Evolutionary conservation across 495 filamentous ascomycete species (phyloP), one percentile per base, ranked within the genome.

Genomic region (Aspergillus avenaceus): DNA sequence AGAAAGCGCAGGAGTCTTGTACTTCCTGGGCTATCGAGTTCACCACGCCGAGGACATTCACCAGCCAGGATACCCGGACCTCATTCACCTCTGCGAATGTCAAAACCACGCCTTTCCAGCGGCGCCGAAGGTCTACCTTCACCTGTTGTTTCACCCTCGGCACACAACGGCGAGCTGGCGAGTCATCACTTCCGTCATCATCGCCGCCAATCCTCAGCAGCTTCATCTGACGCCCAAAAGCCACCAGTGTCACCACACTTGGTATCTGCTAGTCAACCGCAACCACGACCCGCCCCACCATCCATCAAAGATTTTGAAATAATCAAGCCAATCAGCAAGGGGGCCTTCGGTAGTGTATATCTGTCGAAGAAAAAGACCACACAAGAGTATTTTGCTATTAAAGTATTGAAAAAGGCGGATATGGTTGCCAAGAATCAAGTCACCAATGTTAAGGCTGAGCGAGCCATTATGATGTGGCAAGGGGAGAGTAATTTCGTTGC

Each of bases 401-500:
- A 98, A 64, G 95, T 96, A 13, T 65, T 98, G 48, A 97, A 96
- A 71, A 98, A 98, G 65, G 91, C 95, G 8, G 93, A 98, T 72
- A 98, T 98, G 93, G 89, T 98, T 54, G 95, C 95, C 45, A 98
- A 98, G 66, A 98, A 98, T 67, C 93, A 98, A 65, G 91, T 97
- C 59, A 96, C 92, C 41, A 98, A 98, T 62, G 93, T 98, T 54
- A 96, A 97, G 70, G 93, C 95, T 9, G 93, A 98, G 68, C 81
- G 93, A 54, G 95, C 95, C n/a, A 98, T 98, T 59, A 97, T 98
- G 93, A 98, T 98, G 95, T 96, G 93, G 84, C 95, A 98, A 72
- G 95, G 95, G 22, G 93, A 97, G 62, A 98, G 93, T 67, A 93
- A 98, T 55, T 98, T 97, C 68, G 93, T 98, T 42, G 93, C 93